Percentiles rank a stretch among this genome's conserved stretches.
phyloP scores from a whole-genome alignment of 108 stramenopile species.

The Skeletonema tropicum region DNA sequence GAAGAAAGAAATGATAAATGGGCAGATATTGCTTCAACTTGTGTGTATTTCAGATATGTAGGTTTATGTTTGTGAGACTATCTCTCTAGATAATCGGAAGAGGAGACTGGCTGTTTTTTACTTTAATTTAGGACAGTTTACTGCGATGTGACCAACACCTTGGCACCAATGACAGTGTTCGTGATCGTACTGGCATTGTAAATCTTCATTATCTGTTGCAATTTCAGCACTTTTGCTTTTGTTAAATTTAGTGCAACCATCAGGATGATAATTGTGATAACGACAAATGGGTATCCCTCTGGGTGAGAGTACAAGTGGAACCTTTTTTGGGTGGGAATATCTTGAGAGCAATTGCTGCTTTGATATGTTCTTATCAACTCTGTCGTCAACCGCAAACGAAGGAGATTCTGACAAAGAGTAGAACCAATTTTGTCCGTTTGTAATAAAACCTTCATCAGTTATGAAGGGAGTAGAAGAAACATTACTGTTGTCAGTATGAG shows the following conservation, averaged over 20 bases:
- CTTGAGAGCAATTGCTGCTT: constrained; percentile 23
- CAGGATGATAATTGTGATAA: constrained; percentile 82
- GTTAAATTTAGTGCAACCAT: constrained; percentile 52
- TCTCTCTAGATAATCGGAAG: too few species aligned
- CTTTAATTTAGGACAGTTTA: constrained; percentile 43
- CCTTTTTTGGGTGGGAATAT: constrained; percentile 71
- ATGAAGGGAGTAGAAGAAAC: constrained; percentile 7
- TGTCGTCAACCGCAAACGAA: not conserved
- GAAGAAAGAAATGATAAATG: too few species aligned
- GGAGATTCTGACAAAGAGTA: constrained; percentile 5
- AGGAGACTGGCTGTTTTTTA: not conserved
- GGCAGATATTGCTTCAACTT: too few species aligned
- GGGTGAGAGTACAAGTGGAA: constrained; percentile 67
- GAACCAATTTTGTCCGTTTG: constrained; percentile 41
- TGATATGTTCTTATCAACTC: constrained; percentile 11
- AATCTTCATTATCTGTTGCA: not conserved
- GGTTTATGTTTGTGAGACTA: too few species aligned
- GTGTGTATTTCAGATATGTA: too few species aligned
- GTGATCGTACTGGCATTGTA: constrained; percentile 72
- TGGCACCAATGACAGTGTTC: constrained; percentile 81
- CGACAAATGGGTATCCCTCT: constrained; percentile 75
- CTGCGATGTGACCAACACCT: constrained; percentile 66
- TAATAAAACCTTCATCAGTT: constrained; percentile 18
- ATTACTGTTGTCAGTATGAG: not conserved
- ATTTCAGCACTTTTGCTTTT: constrained; percentile 1